A percentile compares a stretch with the other conserved stretches of the same genome.
Evolutionary conservation across 306 rosid genomes (phyloP).

Genomic region (Dryas octopetala): DNA sequence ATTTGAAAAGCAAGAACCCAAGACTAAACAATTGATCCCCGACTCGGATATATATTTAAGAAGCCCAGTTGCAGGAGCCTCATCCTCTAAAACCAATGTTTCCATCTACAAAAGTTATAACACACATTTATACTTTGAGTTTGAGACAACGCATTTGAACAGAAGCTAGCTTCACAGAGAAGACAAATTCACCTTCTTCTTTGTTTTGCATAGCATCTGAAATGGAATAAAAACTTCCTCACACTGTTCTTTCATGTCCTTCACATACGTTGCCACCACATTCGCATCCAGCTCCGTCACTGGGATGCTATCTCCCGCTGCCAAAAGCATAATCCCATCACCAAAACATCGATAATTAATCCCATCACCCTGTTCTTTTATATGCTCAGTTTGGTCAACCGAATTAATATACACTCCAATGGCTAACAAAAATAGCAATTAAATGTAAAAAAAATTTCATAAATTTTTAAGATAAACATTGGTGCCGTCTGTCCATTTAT

Average conservation of each 20-base stretch:
- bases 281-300: slow-evolving; percentile 53
- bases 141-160: slow-evolving; percentile 10
- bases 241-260: slow-evolving; percentile 56
- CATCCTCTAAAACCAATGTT: slow-evolving; percentile 77
- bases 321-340: slow-evolving; percentile 9
- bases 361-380: background rate
- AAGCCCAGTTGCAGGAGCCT: slow-evolving; percentile 72
- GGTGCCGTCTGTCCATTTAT: no score
- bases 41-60: slow-evolving; percentile 55
- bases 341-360: slow-evolving; percentile 12
- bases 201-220: slow-evolving; percentile 52
- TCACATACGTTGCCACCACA: slow-evolving; percentile 52
- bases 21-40: slow-evolving; percentile 54
- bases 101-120: slow-evolving; percentile 54
- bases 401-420: background rate
- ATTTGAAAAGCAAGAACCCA: slow-evolving; percentile 65
- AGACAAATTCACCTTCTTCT: slow-evolving; percentile 36
- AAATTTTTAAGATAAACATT: no score
- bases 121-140: background rate
- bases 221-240: slow-evolving; percentile 66
- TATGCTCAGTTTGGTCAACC: background rate
- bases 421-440: background rate
- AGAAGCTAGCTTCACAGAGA: slow-evolving; percentile 16
- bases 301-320: slow-evolving; percentile 73
- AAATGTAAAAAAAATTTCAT: no score